phyloP scores from a whole-genome alignment of 257 asterid species.

The Orobanche coerulescens region DNA sequence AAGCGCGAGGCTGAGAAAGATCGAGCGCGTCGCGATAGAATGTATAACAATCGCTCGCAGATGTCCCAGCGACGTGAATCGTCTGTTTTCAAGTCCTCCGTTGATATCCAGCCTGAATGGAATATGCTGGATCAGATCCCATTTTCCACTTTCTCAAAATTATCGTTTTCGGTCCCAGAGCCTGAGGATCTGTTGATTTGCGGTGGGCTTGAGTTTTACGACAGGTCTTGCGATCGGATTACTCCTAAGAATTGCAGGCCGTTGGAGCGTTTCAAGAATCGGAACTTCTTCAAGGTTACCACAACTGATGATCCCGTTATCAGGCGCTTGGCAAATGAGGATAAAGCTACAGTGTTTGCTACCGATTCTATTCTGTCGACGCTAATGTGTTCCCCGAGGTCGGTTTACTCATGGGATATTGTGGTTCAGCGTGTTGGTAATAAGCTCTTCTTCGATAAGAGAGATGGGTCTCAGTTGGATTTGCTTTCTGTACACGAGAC shows the following conservation, averaged over 20 bases:
- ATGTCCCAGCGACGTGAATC: conserved; percentile 73
- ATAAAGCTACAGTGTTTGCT: conserved; percentile 90
- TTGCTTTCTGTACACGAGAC: conserved; percentile 90
- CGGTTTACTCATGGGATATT: conserved; percentile 95
- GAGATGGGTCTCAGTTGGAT: conserved; percentile 93
- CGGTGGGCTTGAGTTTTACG: conserved; percentile 85
- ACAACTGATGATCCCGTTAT: conserved; percentile 96
- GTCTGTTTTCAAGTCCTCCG: conserved; percentile 76
- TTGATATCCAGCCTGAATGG: conserved; percentile 99
- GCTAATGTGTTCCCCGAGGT: conserved; percentile 87
- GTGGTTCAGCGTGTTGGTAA: conserved; percentile 93
- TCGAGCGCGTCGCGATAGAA: conserved; percentile 69
- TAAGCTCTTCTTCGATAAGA: conserved; percentile 80
- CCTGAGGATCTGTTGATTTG: conserved; percentile 83
- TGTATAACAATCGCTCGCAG: conserved; percentile 62
- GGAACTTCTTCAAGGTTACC: conserved; percentile 89
- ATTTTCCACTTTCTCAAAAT: conserved; percentile 80
- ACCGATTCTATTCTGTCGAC: conserved; percentile 78
- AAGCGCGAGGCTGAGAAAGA: conserved; percentile 95
- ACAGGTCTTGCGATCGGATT: conserved; percentile 70
- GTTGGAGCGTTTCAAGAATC: conserved; percentile 75
- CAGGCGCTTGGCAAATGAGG: conserved; percentile 90
- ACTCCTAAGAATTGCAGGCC: conserved; percentile 71
- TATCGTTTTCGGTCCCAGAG: conserved; percentile 71
- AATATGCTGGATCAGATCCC: conserved; percentile 98